Evolutionary conservation across 2,329 filamentous ascomycete genomes (phyloP), one percentile per base, ranked within the genome.

Genomic region (Lasiodiplodia hormozganensis): DNA sequence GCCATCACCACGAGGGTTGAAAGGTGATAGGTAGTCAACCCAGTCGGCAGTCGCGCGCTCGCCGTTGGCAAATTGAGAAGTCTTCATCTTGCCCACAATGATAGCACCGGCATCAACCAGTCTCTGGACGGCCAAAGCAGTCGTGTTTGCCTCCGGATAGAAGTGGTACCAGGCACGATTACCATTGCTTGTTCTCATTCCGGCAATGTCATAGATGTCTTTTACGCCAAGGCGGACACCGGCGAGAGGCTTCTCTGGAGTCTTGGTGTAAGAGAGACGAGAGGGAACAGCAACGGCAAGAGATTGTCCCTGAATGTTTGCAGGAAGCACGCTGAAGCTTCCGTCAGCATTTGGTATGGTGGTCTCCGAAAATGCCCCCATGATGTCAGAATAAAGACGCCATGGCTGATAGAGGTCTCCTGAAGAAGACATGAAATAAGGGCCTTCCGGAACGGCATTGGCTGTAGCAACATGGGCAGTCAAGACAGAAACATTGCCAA

Each of bases 221-320:
- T 91, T 91, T 67, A 90, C 82, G 0, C 84, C 88, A 0, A 90
- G 75, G 21, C 89, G 83, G 3, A 89, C 83, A 21, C 89, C 88
- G 5, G 87, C 85, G 0, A 91, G 80, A 0, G 88, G 88, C 72
- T 87, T 84, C n/a, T 82, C 79, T 0, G 76, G 72, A 0, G 85
- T 86, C 56, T 81, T 84, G 2, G 81, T 84, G 76, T 82, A 88
- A 77, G 89, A 89, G 0, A 90, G 78, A 11, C 88, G 82, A 7
- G 87, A 90, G 4, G 88, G 88, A 0, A 90, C 88, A 4, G 80
- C 83, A 60, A 84, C 80, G 38, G 79, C 83, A 52, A 83, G 72
- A 68, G 82, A 77, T 68, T 83, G 80, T 6, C 82, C 81, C 1
- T 75, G 62, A 38, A 85, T 72, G 25, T 80, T 77, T n/a, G 82